Percentiles rank a stretch among this genome's conserved stretches.
phyloP scores from a whole-genome alignment of 176 grass and related monocot genomes.

The Musa schizocarpa region DNA sequence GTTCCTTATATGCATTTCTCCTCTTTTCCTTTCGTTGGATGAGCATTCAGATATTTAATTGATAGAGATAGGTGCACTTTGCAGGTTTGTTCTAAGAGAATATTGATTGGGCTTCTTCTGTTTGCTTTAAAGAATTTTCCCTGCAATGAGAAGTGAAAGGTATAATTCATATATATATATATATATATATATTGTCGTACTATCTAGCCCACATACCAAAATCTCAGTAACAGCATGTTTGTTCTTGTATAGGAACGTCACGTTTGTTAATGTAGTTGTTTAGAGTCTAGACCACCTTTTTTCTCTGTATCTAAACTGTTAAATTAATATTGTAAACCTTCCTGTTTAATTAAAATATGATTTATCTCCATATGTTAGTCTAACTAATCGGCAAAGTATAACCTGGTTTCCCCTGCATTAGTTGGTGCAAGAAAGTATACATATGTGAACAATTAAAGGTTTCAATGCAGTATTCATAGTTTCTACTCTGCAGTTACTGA shows the following conservation, averaged over 20 bases:
- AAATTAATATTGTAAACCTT: neutral
- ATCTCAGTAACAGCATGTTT: neutral
- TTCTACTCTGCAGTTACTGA: too few species aligned
- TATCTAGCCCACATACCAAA: neutral
- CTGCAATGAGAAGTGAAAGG: neutral
- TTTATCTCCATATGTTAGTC: neutral
- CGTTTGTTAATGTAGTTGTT: neutral
- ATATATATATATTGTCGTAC: neutral
- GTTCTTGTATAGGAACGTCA: neutral
- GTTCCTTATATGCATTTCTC: neutral
- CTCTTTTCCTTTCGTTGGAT: neutral
- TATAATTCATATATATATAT: neutral
- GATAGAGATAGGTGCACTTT: neutral
- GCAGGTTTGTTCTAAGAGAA: neutral
- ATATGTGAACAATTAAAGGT: neutral
- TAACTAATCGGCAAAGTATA: neutral
- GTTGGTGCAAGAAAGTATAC: neutral
- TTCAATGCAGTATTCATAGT: too few species aligned
- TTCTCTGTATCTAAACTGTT: neutral
- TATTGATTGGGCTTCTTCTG: neutral
- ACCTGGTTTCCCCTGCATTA: neutral
- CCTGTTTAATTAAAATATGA: neutral
- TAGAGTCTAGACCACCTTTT: neutral
- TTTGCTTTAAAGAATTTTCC: slow-evolving; percentile 8
- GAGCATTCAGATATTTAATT: neutral